Base-by-base conservation (phyloP, 2,329 filamentous ascomycete genomes). In the Colletotrichum musicola region DNA sequence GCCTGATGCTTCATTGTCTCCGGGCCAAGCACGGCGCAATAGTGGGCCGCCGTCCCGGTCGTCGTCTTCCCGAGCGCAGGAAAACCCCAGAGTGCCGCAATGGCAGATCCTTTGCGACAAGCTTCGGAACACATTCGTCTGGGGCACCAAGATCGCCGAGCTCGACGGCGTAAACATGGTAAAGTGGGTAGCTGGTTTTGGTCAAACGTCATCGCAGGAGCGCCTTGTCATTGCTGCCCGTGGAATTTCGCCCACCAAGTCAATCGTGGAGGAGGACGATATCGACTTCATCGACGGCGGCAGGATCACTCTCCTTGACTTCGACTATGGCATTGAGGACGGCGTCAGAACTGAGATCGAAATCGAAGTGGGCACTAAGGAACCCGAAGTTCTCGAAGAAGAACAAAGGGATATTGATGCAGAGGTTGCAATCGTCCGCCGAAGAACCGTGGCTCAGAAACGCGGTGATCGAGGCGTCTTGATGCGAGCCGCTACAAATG, bases 261-360 rank as follows among this genome's bases (percentile, higher is more conserved):
- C 83, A 7, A 81, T 88, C 49, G 85, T 88, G 3, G 91, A 93
- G 64, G 90, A 93, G 71, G 92, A 94, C 72, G 89, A 89, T 54
- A 86, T 91, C 59, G 88, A 92, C 74, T 93, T 93, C 71, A 86
- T 93, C n/a, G 93, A 95, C 74, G 92, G 93, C 6, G 93, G 93
- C 14, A 87, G 93, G 69, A 82, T 96, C 50, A 86, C 88, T 10
- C 81, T 95, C 9, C 82, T 95, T 51, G 93, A 95, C 77, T 95
- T 95, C 77, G 87, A 91, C 71, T 92, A 92, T 72, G 81, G 85
- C 1, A 73, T 85, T 1, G 79, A 75, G 4, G 82, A 92, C 75
- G 91, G 90, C 4, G 77, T 80, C 50, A 83, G 84, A 64, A 80
- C 79, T 1, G 87, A 92, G 68, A 79, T 93, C 49, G 90, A 85